Evolutionary conservation across 2,329 filamentous ascomycete species (phyloP), one percentile per base, ranked within the genome.

Genomic region (Neofusicoccum sp.): DNA sequence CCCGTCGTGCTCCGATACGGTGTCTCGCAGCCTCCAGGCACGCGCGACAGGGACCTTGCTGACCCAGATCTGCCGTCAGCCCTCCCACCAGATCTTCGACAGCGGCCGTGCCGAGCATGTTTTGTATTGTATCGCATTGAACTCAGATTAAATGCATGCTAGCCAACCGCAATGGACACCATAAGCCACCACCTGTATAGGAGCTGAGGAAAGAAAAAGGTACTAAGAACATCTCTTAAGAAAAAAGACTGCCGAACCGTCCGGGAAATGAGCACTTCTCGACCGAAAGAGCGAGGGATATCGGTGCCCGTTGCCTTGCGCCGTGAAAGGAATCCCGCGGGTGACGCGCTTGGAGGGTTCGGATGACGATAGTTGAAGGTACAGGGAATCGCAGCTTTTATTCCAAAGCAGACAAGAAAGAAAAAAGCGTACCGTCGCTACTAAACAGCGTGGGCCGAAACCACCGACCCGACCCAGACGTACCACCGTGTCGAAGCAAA

Each of bases 331-430:
- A 58, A 58, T 58, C 41, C 43, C 54, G 41, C 43, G 38, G 34
- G 41, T 36, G 43, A 58, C 20, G 54, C 49, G 49, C 54, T 58
- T 47, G 43, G 54, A 58, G 54, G 54, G 54, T 58, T 58, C 54
- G 54, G 54, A 58, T 58, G 54, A 58, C 31, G 54, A 41, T 58
- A 45, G 58, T 43, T 43, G 38, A 54, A 60, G 58, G 38, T 60
- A 60, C 58, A 60, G 58, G 40, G 58, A 60, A 60, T 44, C 48
- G 54, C 54, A 54, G 58, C 58, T 60, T 60, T 60, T 60, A 60
- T 60, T 60, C 58, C 47, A 60, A 60, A 60, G 58, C 58, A 60
- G 58, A 60, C 28, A 44, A 38, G 38, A 45, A 51, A 60, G 57
- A 16, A 60, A 16, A 54, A 54, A 60, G 31, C 26, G 48, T 53